Evolutionary conservation across 2,329 filamentous ascomycete species (phyloP).

Genomic region (Colletotrichum musae): DNA sequence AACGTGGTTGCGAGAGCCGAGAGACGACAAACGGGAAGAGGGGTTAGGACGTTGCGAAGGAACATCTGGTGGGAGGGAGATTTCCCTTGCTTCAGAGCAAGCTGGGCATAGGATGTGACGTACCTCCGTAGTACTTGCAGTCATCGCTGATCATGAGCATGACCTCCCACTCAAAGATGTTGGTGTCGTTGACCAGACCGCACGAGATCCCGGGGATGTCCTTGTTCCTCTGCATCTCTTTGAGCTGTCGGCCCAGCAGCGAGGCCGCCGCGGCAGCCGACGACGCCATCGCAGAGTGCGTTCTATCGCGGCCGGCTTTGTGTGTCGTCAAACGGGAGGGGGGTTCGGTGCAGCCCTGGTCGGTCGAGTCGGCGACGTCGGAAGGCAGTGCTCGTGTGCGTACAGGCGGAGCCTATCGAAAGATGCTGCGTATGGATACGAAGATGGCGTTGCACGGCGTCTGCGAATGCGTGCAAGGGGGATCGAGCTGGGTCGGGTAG

Average conservation of each 20-base stretch:
- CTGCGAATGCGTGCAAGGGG: too few relatives aligned
- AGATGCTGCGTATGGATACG: too few relatives aligned
- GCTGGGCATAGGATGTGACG: slow-evolving; percentile 46
- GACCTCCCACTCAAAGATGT: slow-evolving; percentile 98
- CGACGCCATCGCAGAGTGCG: slow-evolving; percentile 53
- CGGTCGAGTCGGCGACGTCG: too few relatives aligned
- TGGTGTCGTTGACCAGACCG: slow-evolving; percentile 85
- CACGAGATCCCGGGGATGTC: slow-evolving; percentile 96
- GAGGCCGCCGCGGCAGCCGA: slow-evolving; percentile 73
- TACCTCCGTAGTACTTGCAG: slow-evolving; percentile 93
- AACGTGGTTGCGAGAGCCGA: neutral
- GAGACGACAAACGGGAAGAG: neutral
- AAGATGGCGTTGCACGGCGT: too few relatives aligned
- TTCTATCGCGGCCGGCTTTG: neutral
- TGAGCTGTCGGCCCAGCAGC: slow-evolving; percentile 87
- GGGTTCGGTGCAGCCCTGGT: too few relatives aligned
- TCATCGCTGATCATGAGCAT: slow-evolving; percentile 99
- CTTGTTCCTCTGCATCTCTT: slow-evolving; percentile 92
- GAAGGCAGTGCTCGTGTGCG: too few relatives aligned
- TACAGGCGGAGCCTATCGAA: too few relatives aligned
- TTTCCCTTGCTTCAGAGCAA: too few relatives aligned
- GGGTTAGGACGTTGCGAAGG: too few relatives aligned
- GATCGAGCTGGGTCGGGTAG: neutral
- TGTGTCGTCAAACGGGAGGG: neutral
- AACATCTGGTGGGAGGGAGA: too few relatives aligned